Conservation (phyloP, 2,329 filamentous ascomycete species). For the Pseudocercospora fijiensis region DNA sequence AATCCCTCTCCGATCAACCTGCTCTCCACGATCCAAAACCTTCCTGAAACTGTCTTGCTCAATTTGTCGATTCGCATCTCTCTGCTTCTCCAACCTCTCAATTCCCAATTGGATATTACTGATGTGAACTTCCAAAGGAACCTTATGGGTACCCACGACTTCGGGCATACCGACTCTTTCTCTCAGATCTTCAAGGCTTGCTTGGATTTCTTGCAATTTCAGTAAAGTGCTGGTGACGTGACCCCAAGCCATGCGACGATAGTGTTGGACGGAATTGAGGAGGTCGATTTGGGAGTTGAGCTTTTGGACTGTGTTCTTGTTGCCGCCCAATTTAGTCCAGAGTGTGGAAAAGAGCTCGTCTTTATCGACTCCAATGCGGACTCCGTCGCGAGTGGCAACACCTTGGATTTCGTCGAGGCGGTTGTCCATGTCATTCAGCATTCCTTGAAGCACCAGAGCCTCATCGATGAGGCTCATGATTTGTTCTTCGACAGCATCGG, state of each 20-base stretch:
- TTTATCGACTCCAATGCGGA: constrained; percentile 58
- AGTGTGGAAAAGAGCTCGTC: constrained; percentile 67
- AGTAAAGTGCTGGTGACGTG: constrained; percentile 70
- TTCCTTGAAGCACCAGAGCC: constrained; percentile 64
- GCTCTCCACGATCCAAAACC: constrained; percentile 27
- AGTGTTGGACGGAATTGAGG: constrained; percentile 63
- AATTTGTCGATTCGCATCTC: constrained; percentile 49
- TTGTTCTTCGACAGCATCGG: constrained; percentile 66
- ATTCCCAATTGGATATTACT: constrained; percentile 71
- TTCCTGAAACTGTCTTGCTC: constrained; percentile 32
- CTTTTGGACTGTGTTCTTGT: constrained; percentile 59
- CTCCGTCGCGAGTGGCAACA: constrained; percentile 64
- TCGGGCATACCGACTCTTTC: constrained; percentile 69
- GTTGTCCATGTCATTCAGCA: constrained; percentile 67
- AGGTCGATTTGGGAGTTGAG: constrained; percentile 64
- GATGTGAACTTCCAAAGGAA: constrained; percentile 72
- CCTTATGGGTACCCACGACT: constrained; percentile 53
- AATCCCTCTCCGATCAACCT: constrained; percentile 24
- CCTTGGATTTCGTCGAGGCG: constrained; percentile 68
- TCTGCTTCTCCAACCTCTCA: constrained; percentile 66
- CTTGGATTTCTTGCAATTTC: constrained; percentile 71
- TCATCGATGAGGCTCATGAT: constrained; percentile 67
- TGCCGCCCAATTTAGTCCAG: constrained; percentile 73
- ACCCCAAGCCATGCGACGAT: constrained; percentile 63
- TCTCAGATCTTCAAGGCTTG: constrained; percentile 67